These are phyloP conservation scores for Babjeviella inositovora DNA, from an alignment of 805 yeast species.

Conservation along the genomic window DNA sequence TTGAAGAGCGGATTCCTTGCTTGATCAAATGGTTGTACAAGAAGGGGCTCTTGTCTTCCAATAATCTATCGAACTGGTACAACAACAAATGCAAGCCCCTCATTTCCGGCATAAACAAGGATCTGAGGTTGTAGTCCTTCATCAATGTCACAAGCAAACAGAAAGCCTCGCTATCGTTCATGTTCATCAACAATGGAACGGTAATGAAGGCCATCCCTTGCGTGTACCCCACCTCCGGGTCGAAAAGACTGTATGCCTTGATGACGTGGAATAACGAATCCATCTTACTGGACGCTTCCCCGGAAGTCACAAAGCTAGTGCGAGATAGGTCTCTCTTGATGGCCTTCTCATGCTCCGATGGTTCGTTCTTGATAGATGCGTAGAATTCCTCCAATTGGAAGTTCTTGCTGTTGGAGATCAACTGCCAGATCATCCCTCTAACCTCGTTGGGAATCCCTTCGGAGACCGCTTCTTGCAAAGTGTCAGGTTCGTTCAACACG, in stretches of 20 bases:
- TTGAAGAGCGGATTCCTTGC: slow-evolving; percentile 81
- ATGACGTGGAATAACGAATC: slow-evolving; percentile 60
- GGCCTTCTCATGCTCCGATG: slow-evolving; percentile 53
- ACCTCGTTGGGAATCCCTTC: slow-evolving; percentile 75
- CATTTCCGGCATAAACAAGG: slow-evolving; percentile 77
- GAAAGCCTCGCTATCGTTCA: slow-evolving; percentile 76
- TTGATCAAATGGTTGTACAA: slow-evolving; percentile 62
- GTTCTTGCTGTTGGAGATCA: slow-evolving; percentile 67
- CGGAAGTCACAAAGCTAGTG: slow-evolving; percentile 62
- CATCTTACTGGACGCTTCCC: slow-evolving; percentile 34
- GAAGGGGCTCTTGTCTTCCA: slow-evolving; percentile 64
- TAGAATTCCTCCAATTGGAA: slow-evolving; percentile 44
- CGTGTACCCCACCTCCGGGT: slow-evolving; percentile 91
- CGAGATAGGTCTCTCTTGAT: slow-evolving; percentile 74
- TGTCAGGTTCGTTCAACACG: slow-evolving; percentile 43
- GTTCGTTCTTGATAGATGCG: slow-evolving; percentile 25
- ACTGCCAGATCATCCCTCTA: slow-evolving; percentile 88
- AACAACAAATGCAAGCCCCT: slow-evolving; percentile 76
- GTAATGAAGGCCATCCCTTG: slow-evolving; percentile 96
- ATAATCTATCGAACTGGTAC: slow-evolving; percentile 79
- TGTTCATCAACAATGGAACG: slow-evolving; percentile 69
- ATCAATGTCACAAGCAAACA: slow-evolving; percentile 66
- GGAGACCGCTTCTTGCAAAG: slow-evolving; percentile 43
- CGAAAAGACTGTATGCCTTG: slow-evolving; percentile 73
- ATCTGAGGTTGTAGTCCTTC: slow-evolving; percentile 72